These are phyloP conservation scores for Penicillium sp. DNA, from an alignment of 2,329 filamentous ascomycete species.

Conservation along the genomic window DNA sequence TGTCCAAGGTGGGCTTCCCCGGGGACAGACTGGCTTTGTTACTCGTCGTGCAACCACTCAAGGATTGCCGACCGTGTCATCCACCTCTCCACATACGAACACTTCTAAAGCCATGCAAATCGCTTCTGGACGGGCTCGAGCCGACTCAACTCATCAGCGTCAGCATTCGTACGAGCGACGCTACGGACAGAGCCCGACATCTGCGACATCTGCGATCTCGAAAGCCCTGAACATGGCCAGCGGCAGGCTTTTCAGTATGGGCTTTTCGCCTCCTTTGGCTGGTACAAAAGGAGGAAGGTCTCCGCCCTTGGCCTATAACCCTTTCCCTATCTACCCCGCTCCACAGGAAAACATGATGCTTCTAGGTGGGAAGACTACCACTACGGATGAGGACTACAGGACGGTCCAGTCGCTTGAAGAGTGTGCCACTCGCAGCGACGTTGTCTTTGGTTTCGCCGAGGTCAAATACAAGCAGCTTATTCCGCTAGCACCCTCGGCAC, in stretches of 20 bases:
- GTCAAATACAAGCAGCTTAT: conserved; percentile 98
- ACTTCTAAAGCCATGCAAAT: conserved; percentile 73
- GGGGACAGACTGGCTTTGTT: conserved; percentile 61
- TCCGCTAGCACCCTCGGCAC: conserved; percentile 71
- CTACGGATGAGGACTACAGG: conserved; percentile 73
- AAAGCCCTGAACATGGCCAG: conserved; percentile 95
- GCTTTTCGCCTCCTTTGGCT: conserved; percentile 50
- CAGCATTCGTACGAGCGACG: conserved; percentile 78
- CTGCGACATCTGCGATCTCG: conserved; percentile 85
- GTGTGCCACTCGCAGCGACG: conserved; percentile 86
- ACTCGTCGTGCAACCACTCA: conserved; percentile 76
- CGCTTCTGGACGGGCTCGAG: conserved; percentile 61
- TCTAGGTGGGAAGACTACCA: conserved; percentile 60
- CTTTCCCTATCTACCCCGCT: conserved; percentile 81
- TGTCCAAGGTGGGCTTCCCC: conserved; percentile 50
- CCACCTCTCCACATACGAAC: conserved; percentile 66
- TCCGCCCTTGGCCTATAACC: conserved; percentile 53
- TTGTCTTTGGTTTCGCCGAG: conserved; percentile 95
- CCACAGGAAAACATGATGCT: conserved; percentile 67
- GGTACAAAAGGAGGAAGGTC: conserved; percentile 47
- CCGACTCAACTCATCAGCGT: conserved; percentile 64
- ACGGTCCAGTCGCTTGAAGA: conserved; percentile 85
- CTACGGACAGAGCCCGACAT: conserved; percentile 69
- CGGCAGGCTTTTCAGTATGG: conserved; percentile 53
- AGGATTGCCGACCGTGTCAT: conserved; percentile 65